A percentile compares a stretch with the other conserved stretches of the same genome.
Conservation (phyloP, 1,284 basidiomycete species). For the Melanopsichium pennsylvanicum region DNA sequence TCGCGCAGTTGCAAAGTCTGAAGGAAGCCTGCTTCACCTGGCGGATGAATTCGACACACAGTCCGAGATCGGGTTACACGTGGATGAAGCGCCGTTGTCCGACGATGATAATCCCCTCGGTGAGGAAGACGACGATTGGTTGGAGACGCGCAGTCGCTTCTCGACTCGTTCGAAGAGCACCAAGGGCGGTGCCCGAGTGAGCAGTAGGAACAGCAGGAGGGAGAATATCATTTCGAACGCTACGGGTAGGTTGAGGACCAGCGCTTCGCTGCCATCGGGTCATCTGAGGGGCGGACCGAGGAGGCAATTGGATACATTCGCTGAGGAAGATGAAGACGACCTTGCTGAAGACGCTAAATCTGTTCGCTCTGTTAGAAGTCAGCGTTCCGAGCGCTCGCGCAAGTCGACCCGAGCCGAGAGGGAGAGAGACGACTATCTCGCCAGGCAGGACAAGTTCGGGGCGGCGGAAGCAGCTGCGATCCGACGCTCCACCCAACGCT, state of each 20-base stretch:
- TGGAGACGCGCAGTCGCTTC: conserved; percentile 26
- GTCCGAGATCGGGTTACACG: conserved; percentile 22
- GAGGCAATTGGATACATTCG: conserved; percentile 37
- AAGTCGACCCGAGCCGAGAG: conserved; percentile 36
- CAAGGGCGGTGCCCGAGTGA: background rate
- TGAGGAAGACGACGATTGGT: conserved; percentile 25
- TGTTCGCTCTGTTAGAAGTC: conserved; percentile 12
- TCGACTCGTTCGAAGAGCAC: conserved; percentile 14
- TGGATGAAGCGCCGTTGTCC: conserved; percentile 17
- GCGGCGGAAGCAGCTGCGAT: background rate
- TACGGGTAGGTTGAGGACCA: conserved; percentile 21
- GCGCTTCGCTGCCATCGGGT: conserved; percentile 29
- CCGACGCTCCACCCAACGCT: conserved; percentile 4
- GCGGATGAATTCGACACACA: conserved; percentile 14
- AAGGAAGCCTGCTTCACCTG: conserved; percentile 18
- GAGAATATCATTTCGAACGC: conserved; percentile 34
- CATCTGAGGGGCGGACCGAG: conserved; percentile 9
- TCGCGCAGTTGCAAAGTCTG: conserved; percentile 38
- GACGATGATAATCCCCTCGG: conserved; percentile 21
- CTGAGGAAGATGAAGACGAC: conserved; percentile 37
- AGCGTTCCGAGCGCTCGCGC: conserved; percentile 11
- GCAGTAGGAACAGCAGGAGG: conserved; percentile 19
- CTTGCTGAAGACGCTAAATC: conserved; percentile 18
- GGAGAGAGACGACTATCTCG: conserved; percentile 40
- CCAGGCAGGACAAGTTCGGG: conserved; percentile 21